These are phyloP conservation scores for Nymphaea thermarum DNA, from an alignment of 164 flowering plant genomes.

Conservation along the genomic window DNA sequence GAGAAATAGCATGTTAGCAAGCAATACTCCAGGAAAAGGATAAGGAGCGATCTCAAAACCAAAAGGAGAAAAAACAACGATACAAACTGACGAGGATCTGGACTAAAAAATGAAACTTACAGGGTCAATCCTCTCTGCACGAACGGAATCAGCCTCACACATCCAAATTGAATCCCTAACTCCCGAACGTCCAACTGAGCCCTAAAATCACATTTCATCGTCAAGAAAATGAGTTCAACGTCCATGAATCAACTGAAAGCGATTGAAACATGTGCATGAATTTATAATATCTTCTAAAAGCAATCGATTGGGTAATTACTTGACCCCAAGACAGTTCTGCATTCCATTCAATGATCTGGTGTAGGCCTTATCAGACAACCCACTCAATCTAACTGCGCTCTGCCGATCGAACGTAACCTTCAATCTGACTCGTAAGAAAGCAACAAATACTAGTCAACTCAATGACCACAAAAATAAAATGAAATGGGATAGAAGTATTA, in stretches of 20 bases:
- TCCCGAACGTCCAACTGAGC: conserved; percentile 74
- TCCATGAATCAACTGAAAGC: background rate
- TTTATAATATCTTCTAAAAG: background rate
- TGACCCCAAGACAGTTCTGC: conserved; percentile 78
- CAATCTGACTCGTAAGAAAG: conserved; percentile 22
- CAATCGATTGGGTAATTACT: conserved; percentile 21
- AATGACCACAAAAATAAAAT: background rate
- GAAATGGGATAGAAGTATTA: background rate
- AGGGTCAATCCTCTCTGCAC: conserved; percentile 55
- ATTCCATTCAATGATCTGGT: conserved; percentile 65
- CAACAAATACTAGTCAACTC: conserved; percentile 1
- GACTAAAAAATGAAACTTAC: conserved; percentile 36
- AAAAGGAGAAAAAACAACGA: background rate
- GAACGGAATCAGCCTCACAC: conserved; percentile 74
- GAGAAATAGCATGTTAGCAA: conserved; percentile 7
- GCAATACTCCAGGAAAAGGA: background rate
- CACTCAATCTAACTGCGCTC: conserved; percentile 61
- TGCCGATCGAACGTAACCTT: conserved; percentile 62
- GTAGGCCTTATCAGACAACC: conserved; percentile 94
- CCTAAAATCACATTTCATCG: conserved; percentile 20
- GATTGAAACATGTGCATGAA: background rate
- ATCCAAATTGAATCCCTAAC: conserved; percentile 86
- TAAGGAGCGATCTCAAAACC: background rate
- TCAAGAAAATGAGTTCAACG: background rate
- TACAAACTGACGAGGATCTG: background rate